Conservation (phyloP, 2,329 filamentous ascomycete genomes). For the Pestalotiopsis sp. region DNA sequence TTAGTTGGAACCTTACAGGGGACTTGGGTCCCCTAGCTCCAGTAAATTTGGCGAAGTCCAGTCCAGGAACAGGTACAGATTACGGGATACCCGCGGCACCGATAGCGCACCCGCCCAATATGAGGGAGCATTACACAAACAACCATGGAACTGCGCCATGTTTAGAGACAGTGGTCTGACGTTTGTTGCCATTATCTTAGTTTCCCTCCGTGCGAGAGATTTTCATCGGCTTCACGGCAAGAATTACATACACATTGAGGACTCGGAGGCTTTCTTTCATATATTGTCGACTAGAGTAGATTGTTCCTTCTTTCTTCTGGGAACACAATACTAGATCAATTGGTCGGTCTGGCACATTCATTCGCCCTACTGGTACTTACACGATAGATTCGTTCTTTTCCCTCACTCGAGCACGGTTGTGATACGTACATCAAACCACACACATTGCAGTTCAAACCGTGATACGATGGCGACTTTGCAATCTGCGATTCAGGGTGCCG, state of each 20-base stretch:
- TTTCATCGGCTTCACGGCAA: neutral
- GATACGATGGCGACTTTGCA: constrained; percentile 45
- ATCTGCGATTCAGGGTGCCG: constrained; percentile 48
- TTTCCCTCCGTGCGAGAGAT: neutral
- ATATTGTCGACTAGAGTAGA: neutral
- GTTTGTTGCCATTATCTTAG: neutral
- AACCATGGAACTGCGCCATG: neutral
- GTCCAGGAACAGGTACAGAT: neutral
- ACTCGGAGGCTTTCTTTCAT: constrained; percentile 10
- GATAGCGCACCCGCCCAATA: neutral
- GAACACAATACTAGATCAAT: neutral
- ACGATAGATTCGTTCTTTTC: neutral
- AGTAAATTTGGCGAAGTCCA: neutral
- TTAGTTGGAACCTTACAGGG: neutral
- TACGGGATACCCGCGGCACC: neutral
- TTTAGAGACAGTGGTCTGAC: constrained; percentile 6
- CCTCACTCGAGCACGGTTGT: neutral
- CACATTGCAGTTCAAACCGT: neutral
- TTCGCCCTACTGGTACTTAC: neutral
- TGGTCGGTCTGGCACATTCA: neutral
- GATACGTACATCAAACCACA: neutral
- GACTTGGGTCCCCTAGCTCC: neutral
- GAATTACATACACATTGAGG: neutral
- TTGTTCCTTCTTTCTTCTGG: neutral
- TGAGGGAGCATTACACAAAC: neutral